Base-by-base conservation (phyloP, 176 grass and related monocot species). In the Echinochloa phyllopogon region DNA sequence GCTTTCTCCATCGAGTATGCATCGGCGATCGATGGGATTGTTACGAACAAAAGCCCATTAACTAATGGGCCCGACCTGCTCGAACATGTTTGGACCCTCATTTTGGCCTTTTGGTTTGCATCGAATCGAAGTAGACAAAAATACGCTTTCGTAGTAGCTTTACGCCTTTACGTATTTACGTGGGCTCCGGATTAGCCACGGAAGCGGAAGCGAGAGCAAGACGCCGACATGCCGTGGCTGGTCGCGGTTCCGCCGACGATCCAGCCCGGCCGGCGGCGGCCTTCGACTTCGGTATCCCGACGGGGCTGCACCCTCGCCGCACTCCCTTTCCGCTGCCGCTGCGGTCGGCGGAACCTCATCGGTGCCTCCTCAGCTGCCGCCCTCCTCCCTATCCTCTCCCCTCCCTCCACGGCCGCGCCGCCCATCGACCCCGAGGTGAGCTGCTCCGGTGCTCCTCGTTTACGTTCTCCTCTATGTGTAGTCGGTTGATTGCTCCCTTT, bases 361-460 rank as follows among this genome's bases (percentile, higher is more conserved):
- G 74, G 86, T 10, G 81, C 85, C 23, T 71, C 87, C 6, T 77
- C 89, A 10, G 70, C 87, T 8, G 82, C 55, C 56, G 72, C 61
- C 50, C 49, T 90, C 40, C 78, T 91, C 42, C 89, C 82, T 50
- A 49, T 91, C 43, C 48, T 69, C 60, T 51, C 84, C 44, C 58
- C 43, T 8, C 39, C 74, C 14, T 85, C 60, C 16, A 55, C 65
- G 4, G 89, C 83, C 61, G 77, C 69, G 39, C 68, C 87, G 23
- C 64, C 89, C 61, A 43, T 78, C 72, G 89, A 97, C 37, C 69
- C 89, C 10, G 83, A 83, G 18, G 94, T 91, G 78, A 72, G 83
- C 62, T 81, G 18, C 65, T 25, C 71, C 40, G 2, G 41, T 2
- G 2, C 10, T 0, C 15, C 65, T 56, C 64, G 65, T 69, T 18